These are phyloP conservation scores for Chytriomyces sp. DNA, from an alignment of 192 early-diverging fungal species.

Conservation along the genomic window DNA sequence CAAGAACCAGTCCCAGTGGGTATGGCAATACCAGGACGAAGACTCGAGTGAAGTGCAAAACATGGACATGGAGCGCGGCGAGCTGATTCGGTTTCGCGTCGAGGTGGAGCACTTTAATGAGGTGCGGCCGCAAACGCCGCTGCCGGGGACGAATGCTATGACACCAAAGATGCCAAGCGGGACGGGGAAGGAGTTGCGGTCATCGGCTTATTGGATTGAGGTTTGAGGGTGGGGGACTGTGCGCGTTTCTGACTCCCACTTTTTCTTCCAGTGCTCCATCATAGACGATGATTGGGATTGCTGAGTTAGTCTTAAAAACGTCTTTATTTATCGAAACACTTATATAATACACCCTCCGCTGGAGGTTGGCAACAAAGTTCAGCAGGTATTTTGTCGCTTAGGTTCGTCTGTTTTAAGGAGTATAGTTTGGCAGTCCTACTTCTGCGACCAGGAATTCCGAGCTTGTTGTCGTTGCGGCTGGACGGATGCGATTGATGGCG, in stretches of 20 bases:
- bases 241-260: neutral
- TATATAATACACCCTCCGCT: no score
- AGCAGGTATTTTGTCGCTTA: no score
- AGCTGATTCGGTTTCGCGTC: slow-evolving; percentile 77
- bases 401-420: no score
- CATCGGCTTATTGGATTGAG: slow-evolving; percentile 55
- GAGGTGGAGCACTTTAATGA: slow-evolving; percentile 75
- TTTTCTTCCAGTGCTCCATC: slow-evolving; percentile 62
- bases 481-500: no score
- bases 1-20: slow-evolving; percentile 73
- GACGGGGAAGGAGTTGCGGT: slow-evolving; percentile 14
- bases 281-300: slow-evolving; percentile 69
- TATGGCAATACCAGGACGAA: slow-evolving; percentile 76
- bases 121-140: slow-evolving; percentile 53
- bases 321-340: no score
- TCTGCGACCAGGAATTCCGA: no score
- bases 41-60: slow-evolving; percentile 53
- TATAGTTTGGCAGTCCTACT: no score
- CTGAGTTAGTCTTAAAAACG: slow-evolving; percentile 77
- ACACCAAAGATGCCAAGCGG: slow-evolving; percentile 57
- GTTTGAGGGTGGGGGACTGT: slow-evolving; percentile 29
- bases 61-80: slow-evolving; percentile 81
- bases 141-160: no score
- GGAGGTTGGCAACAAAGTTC: no score
- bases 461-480: no score